Percentiles rank a stretch among this genome's conserved stretches.
These are phyloP conservation scores for Fraxinus anomala DNA, from an alignment of 257 asterid genomes.

Conservation along the genomic window DNA sequence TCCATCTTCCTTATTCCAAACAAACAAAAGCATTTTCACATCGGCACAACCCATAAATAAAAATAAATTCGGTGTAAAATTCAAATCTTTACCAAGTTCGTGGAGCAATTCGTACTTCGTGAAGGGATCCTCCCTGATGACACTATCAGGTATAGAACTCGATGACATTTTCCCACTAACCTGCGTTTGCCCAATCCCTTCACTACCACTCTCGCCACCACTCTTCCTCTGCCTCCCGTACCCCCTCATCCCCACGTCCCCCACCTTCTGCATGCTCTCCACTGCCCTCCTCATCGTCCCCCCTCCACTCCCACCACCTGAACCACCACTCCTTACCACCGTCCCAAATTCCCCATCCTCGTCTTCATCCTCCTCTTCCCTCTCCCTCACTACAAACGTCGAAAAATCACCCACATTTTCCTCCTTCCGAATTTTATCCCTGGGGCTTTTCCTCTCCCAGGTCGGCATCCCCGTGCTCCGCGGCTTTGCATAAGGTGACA, in stretches of 20 bases:
- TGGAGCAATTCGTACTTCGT: conserved; percentile 92
- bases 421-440: conserved; percentile 43
- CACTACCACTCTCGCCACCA: conserved; percentile 33
- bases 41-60: conserved; percentile 13
- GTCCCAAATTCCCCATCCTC: too few relatives aligned
- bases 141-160: conserved; percentile 81
- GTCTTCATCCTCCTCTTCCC: conserved; percentile 39
- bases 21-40: neutral
- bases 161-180: conserved; percentile 72
- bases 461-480: conserved; percentile 29
- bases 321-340: too few relatives aligned
- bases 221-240: conserved; percentile 54
- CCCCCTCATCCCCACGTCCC: conserved; percentile 60
- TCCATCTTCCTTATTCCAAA: conserved; percentile 22
- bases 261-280: conserved; percentile 90
- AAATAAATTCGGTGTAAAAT: conserved; percentile 7
- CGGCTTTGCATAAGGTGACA: conserved; percentile 36
- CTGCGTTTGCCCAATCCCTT: conserved; percentile 41
- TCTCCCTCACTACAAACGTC: conserved; percentile 77
- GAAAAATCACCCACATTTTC: conserved; percentile 61
- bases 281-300: conserved; percentile 91
- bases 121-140: conserved; percentile 84
- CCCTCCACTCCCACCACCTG: conserved; percentile 49
- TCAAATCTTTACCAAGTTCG: conserved; percentile 74
- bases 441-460: conserved; percentile 48